Evolutionary conservation across 106 monocot species (phyloP).

Genomic region (Dendrobium nobile): DNA sequence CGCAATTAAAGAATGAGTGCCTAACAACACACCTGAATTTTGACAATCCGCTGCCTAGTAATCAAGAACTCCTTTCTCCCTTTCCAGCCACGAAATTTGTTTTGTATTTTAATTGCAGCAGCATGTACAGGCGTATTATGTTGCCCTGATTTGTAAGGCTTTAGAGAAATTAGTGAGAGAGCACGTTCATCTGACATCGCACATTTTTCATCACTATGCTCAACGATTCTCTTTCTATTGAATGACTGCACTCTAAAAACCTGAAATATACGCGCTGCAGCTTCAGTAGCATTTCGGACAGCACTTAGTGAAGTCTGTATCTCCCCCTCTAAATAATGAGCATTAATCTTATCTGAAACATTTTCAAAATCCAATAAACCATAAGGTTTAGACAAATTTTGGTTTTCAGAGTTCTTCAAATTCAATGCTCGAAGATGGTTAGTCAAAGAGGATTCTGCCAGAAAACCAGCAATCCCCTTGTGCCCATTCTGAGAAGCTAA

Average conservation of each 20-base stretch:
- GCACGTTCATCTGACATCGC: constrained; percentile 66
- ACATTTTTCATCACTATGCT: constrained; percentile 42
- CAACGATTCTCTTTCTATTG: constrained; percentile 69
- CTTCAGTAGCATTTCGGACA: constrained; percentile 75
- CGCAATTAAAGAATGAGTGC: neutral
- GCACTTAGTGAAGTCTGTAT: constrained; percentile 52
- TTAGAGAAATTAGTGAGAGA: constrained; percentile 54
- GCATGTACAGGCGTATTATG: constrained; percentile 42
- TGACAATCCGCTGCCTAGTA: constrained; percentile 74
- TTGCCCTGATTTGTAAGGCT: constrained; percentile 33
- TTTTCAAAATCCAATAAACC: constrained; percentile 28
- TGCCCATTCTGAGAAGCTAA: constrained; percentile 88
- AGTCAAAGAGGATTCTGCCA: constrained; percentile 78
- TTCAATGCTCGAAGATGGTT: constrained; percentile 66
- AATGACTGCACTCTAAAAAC: constrained; percentile 85
- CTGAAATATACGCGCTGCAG: constrained; percentile 86
- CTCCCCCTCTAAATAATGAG: constrained; percentile 21
- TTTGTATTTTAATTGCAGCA: constrained; percentile 84
- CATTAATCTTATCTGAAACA: constrained; percentile 17
- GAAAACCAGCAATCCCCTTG: constrained; percentile 94
- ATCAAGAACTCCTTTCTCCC: constrained; percentile 86
- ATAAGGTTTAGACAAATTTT: constrained; percentile 25
- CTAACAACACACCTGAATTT: constrained; percentile 68
- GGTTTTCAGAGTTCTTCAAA: constrained; percentile 43
- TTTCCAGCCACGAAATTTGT: constrained; percentile 98